Evolutionary conservation across 306 rosid species (phyloP), one percentile per base, ranked within the genome.

Genomic region (Astragalus glycyphyllos): DNA sequence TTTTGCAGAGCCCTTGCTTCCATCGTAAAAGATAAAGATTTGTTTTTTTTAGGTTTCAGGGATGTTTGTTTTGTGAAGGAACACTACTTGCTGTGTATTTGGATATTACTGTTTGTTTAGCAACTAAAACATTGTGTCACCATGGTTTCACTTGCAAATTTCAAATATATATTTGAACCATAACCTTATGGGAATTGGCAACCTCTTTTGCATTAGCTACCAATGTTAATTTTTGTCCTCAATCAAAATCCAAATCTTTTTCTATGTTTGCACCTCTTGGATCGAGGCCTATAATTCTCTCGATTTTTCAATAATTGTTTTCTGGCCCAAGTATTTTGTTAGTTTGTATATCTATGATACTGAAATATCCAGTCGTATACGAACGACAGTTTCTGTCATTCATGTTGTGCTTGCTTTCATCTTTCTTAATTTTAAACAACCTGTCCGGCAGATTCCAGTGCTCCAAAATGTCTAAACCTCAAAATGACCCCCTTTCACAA

Each of bases 401-500:
- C 7, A 45, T 35, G 15, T 20, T 65, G 58, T 42, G 7, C 32
- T 34, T 51, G 58, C 48, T 37, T 58, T 51, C 44, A 3, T 54
- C 26, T 58, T 70, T 74, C 42, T 40, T 63, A 60, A 55, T 58
- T 68, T 37, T 44, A 26, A 40, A 42, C 23, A 13, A 38, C 12
- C 26, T 64, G 49, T 53, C 62, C 73, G 58, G 73, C 86, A 81
- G 90, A 76, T 82, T 58, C 35, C 66, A 58, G 35, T 53, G 26
- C 8, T 55, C 26, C 64, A 72, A 67, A 23, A 89, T 92, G 97
- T 72, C 92, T 49, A 79, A 58, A 71, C 75, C 82, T 69, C 95
- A 54, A 77, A 79, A 66, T 26, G 91, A 89, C 66, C 89, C 88
- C 31, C 91, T 89, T 82, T 77, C 74, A 72, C 96, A 85, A 80